phyloP scores from a whole-genome alignment of 345 rosid genomes.

The Gossypium longicalyx region DNA sequence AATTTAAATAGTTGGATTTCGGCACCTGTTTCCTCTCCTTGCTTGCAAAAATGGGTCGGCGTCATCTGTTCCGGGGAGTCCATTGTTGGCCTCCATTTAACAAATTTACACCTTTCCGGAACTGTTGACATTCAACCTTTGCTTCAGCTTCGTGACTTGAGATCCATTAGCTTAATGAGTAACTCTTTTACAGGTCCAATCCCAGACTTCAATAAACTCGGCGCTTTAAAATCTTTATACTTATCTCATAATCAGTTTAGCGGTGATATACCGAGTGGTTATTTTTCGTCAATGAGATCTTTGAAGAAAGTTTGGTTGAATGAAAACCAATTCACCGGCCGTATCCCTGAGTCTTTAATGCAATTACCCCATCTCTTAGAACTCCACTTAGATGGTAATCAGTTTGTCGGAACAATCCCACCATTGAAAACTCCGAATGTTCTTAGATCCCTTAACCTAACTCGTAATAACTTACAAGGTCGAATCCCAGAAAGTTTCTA shows the following conservation, averaged over 20 bases:
- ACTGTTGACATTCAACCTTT: conserved; percentile 44
- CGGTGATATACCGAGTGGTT: conserved; percentile 51
- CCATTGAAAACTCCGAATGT: conserved; percentile 17
- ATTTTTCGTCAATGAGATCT: conserved; percentile 45
- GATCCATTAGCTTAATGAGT: conserved; percentile 49
- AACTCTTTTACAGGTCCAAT: conserved; percentile 58
- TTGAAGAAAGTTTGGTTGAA: conserved; percentile 59
- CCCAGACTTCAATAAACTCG: conserved; percentile 54
- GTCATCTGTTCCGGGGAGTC: conserved; percentile 41
- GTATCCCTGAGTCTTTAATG: conserved; percentile 46
- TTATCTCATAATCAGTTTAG: conserved; percentile 56
- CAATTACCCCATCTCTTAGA: conserved; percentile 45
- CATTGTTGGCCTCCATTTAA: conserved; percentile 59
- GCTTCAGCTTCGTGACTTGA: conserved; percentile 32
- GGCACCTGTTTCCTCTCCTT: conserved; percentile 40
- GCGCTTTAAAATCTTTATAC: conserved; percentile 41
- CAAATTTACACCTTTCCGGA: conserved; percentile 51
- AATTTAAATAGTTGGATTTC: conserved; percentile 51
- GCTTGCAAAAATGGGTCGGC: conserved; percentile 52
- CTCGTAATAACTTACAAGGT: conserved; percentile 60
- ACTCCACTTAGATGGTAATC: conserved; percentile 62
- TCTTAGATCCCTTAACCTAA: conserved; percentile 39
- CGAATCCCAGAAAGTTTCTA: conserved; percentile 38
- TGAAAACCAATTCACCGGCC: conserved; percentile 49
- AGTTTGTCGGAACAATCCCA: conserved; percentile 59